Conservation (phyloP, 2,329 filamentous ascomycete genomes). For the Colletotrichum spaethianum region DNA sequence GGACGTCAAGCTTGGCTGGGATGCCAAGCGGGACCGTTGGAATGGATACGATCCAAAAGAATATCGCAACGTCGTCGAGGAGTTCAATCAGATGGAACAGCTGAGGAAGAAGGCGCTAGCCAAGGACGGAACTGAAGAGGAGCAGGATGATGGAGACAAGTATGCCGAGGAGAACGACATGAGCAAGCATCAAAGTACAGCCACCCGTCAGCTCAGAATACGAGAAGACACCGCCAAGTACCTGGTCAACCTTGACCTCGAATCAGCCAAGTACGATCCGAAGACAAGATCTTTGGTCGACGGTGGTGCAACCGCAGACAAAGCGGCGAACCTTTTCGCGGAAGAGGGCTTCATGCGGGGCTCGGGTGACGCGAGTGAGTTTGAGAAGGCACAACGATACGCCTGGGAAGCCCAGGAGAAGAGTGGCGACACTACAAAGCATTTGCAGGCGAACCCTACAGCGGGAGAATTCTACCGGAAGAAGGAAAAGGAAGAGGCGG, state of each 20-base stretch:
- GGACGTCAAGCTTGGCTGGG: slow-evolving; percentile 91
- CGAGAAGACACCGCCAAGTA: slow-evolving; percentile 99
- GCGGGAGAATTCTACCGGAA: slow-evolving; percentile 88
- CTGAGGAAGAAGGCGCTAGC: slow-evolving; percentile 69
- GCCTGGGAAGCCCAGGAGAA: slow-evolving; percentile 97
- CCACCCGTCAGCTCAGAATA: slow-evolving; percentile 90
- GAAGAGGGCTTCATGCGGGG: slow-evolving; percentile 93
- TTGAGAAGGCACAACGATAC: slow-evolving; percentile 89
- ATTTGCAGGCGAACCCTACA: slow-evolving; percentile 96
- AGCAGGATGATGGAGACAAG: slow-evolving; percentile 74
- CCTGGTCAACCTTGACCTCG: slow-evolving; percentile 91
- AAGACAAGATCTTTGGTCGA: slow-evolving; percentile 95
- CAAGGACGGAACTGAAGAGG: slow-evolving; percentile 63
- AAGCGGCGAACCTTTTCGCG: slow-evolving; percentile 85
- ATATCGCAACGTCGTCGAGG: slow-evolving; percentile 88
- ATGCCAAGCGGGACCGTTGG: slow-evolving; percentile 97
- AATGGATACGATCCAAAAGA: slow-evolving; percentile 96
- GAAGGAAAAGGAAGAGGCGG: slow-evolving; percentile 82
- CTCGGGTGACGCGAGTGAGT: slow-evolving; percentile 92
- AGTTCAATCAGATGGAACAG: slow-evolving; percentile 89
- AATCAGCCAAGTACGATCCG: slow-evolving; percentile 97
- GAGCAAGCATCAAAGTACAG: slow-evolving; percentile 92
- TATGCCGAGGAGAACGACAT: slow-evolving; percentile 98
- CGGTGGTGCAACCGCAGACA: slow-evolving; percentile 83
- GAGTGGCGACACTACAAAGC: slow-evolving; percentile 82